Conservation (phyloP, 2,329 filamentous ascomycete species). For the Lachnellula suecica region DNA sequence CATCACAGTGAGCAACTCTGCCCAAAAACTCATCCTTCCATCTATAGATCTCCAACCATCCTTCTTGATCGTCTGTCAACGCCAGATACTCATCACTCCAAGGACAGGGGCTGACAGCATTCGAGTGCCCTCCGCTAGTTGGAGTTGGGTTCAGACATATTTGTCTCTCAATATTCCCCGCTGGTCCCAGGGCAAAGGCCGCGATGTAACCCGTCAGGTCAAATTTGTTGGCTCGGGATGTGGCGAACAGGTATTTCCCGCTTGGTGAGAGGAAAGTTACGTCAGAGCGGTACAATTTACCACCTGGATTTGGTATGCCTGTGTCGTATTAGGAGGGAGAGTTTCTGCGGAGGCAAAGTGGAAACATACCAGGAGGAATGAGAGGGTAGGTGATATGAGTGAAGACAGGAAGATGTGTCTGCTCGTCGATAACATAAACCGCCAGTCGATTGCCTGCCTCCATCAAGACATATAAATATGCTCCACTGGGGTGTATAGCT, state of each 20-base stretch:
- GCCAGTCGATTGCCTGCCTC: constrained; percentile 83
- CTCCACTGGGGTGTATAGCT: constrained; percentile 74
- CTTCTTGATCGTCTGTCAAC: constrained; percentile 83
- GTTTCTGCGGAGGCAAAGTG: not conserved
- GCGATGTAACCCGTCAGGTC: constrained; percentile 79
- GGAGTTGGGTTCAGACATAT: constrained; percentile 81
- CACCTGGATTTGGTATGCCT: constrained; percentile 34
- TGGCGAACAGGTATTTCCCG: constrained; percentile 78
- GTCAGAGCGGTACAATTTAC: constrained; percentile 76
- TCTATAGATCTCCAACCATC: constrained; percentile 83
- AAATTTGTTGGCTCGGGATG: constrained; percentile 74
- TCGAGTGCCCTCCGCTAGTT: constrained; percentile 84
- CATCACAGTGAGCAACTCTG: constrained; percentile 72
- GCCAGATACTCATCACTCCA: constrained; percentile 90
- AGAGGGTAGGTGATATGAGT: constrained; percentile 76
- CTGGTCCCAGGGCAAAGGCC: constrained; percentile 69
- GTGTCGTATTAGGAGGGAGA: constrained; percentile 12
- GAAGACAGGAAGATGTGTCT: constrained; percentile 73
- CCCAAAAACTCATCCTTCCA: constrained; percentile 82
- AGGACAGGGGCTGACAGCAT: constrained; percentile 80
- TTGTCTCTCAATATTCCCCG: constrained; percentile 73
- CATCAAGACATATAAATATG: constrained; percentile 84
- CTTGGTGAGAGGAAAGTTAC: constrained; percentile 73
- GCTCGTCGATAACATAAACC: constrained; percentile 76
- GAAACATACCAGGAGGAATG: constrained; percentile 65